Evolutionary conservation across 163 green algal genomes (phyloP).

Genomic region (Scenedesmus sp.): DNA sequence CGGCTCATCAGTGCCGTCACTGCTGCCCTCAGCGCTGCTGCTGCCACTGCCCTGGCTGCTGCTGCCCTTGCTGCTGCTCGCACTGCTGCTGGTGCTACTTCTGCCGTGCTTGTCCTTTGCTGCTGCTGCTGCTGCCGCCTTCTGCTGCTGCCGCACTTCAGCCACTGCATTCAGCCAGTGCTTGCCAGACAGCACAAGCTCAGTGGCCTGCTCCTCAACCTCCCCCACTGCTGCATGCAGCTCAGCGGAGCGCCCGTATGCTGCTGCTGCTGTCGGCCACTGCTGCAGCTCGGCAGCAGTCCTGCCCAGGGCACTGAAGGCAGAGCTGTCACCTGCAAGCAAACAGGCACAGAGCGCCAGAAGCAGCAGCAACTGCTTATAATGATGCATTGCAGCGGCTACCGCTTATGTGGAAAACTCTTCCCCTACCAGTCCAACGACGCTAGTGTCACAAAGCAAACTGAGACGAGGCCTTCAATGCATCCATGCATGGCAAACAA

Average conservation of each 20-base stretch:
- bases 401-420: no score
- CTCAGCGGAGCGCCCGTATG: constrained; percentile 48
- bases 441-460: no score
- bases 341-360: neutral
- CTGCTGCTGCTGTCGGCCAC: constrained; percentile 31
- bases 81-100: neutral
- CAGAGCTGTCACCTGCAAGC: constrained; percentile 17
- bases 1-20: neutral
- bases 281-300: constrained; percentile 44
- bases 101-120: neutral
- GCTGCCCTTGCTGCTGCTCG: neutral
- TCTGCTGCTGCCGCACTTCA: constrained; percentile 11
- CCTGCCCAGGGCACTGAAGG: constrained; percentile 26
- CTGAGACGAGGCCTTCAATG: no score
- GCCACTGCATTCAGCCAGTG: constrained; percentile 41
- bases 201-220: neutral
- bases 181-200: constrained; percentile 38
- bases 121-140: constrained; percentile 23
- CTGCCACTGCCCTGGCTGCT: constrained; percentile 14
- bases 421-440: no score
- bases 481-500: no score
- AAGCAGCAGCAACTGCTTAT: neutral
- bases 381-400: neutral
- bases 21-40: neutral
- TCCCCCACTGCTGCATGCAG: constrained; percentile 32